Evolutionary conservation across 176 grass and related monocot species (phyloP), one percentile per base, ranked within the genome.

Genomic region (Oryza glaberrima): DNA sequence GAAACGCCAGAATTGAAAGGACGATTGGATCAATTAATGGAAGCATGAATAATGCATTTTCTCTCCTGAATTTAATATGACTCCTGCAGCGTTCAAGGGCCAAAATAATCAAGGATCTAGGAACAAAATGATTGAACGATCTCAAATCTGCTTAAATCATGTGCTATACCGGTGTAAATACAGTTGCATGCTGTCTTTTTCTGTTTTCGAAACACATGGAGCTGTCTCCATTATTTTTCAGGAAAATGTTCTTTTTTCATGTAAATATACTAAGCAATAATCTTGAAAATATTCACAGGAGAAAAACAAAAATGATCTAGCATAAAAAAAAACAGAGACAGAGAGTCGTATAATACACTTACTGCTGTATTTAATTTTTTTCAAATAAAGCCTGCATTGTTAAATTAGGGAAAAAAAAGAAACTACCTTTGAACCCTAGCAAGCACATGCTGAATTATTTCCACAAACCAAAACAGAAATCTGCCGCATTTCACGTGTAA

Each of bases 21-120:
- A 38, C 17, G 6, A 34, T 9, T 9, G 7, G 19, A 58, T 69
- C 23, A 58, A 58, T 20, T 38, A 32, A 17, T 15, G 35, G 6
- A 49, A 68, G 11, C 8, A 28, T 64, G 28, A 3, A 78, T 45
- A 41, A n/a, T 12, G 63, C 76, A 30, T 5, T 17, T 17, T 35
- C 17, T 35, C 17, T 58, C 19, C 19, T 58, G 19, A 58, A 58
- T 58, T 58, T 20, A 58, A 58, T n/a, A 20, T n/a, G 73, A 9
- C 82, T 44, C 35, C 56, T 84, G 46, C 20, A 2, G 43, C 1
- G n/a, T 61, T 60, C 1, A 45, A 77, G 30, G 47, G 73, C 56
- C 82, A 69, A 26, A 84, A 26, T 67, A 52, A 26, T 67, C 35
- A 52, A 12, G 73, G 9, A 68, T 84, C 19, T 36, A 72, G 35